Base-by-base conservation (phyloP, 352 stramenopile species). In the Elongisporangium anandrum region DNA sequence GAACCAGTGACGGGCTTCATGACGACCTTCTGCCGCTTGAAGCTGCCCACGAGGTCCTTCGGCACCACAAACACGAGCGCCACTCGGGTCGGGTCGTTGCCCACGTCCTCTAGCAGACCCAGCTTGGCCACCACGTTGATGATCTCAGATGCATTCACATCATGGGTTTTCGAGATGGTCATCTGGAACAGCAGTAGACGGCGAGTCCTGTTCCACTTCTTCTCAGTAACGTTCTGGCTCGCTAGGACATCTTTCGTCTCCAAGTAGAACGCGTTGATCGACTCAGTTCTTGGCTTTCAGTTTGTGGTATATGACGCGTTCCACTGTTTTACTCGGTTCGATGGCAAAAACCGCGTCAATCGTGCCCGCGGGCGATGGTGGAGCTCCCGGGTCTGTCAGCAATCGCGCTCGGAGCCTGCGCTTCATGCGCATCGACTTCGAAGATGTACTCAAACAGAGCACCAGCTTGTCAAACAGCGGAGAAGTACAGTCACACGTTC, bases 41-140 rank as follows among this genome's bases (percentile, higher is more conserved):
- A 41, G 29, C 9, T 34, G 24, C 3, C 24, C 24, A 7, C 24
- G 7, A 8, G 24, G 24, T 7, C 7, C 20, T 39, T 20, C 4
- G 55, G 45, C 12, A 60, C 56, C 5, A 49, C 56, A 54, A 60
- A 54, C 24, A 60, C 56, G n/a, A 54, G 12, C 19, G 45, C 24
- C 8, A 60, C 45, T 54, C 56, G 45, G 12, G 34, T 24, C 22
- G 55, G 55, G 45, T 54, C 13, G 7, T 34, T 52, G 22, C 52
- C 52, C 22, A 60, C 55, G 6, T 2, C 15, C 24, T 60, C 55
- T 9, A 60, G 39, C 21, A 60, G 55, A 2, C 41, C 55, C 10
- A 60, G 45, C 45, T 39, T 49, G n/a, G 39, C 16, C 45, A 60
- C 39, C 20, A 54, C 55, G 16, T 6, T 20, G 8, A 60, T 60